phyloP scores from a whole-genome alignment of 2,329 filamentous ascomycete species.

The Achaetomium macrosporum region DNA sequence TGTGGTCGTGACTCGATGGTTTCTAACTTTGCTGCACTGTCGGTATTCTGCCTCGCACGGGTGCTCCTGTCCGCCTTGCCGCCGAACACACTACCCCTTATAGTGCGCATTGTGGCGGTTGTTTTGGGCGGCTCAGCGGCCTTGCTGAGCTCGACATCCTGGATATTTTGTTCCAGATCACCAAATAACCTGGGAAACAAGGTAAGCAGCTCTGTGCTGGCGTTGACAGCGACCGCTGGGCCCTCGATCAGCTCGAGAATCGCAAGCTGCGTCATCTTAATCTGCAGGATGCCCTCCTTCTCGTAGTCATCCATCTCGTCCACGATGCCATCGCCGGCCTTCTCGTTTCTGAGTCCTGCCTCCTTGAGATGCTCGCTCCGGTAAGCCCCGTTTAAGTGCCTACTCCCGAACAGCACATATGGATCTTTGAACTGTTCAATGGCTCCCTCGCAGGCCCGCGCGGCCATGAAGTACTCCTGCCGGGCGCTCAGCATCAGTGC shows the following conservation, averaged over 20 bases:
- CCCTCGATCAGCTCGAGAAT: conserved; percentile 80
- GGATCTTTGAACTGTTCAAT: conserved; percentile 82
- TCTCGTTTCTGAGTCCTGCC: conserved; percentile 35
- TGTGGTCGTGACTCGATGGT: conserved; percentile 32
- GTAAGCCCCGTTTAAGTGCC: conserved; percentile 42
- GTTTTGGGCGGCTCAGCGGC: conserved; percentile 57
- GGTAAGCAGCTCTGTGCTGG: conserved; percentile 75
- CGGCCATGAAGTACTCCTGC: conserved; percentile 76
- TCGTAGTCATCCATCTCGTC: conserved; percentile 79
- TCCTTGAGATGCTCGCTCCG: conserved; percentile 64
- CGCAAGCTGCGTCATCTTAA: conserved; percentile 90
- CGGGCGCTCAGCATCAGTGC: conserved; percentile 79
- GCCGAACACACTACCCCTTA: conserved; percentile 75
- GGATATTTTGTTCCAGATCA: conserved; percentile 43
- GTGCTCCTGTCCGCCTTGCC: conserved; percentile 43
- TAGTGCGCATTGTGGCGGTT: conserved; percentile 62
- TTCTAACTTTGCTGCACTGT: conserved; percentile 35
- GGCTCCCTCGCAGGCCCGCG: conserved; percentile 79
- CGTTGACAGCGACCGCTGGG: conserved; percentile 78
- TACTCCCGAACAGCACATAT: conserved; percentile 60
- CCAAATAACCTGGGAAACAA: conserved; percentile 80
- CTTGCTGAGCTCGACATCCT: conserved; percentile 38
- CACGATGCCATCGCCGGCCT: conserved; percentile 47
- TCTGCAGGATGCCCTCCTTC: conserved; percentile 81
- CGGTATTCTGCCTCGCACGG: conserved; percentile 35